Evolutionary conservation across 192 early-diverging fungal genomes (phyloP).

Genomic region (Coemansia interrupta): DNA sequence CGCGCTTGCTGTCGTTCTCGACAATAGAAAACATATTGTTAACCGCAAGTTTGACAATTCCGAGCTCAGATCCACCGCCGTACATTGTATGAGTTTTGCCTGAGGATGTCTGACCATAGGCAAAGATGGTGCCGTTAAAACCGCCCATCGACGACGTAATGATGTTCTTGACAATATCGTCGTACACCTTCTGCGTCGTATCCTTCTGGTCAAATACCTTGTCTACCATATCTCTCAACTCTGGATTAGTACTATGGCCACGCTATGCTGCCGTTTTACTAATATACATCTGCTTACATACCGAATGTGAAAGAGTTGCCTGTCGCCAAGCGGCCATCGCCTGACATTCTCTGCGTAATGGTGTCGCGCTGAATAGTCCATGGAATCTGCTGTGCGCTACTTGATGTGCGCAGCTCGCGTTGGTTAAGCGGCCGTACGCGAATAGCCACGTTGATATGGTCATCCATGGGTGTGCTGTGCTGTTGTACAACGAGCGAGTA

Average conservation of each 20-base stretch:
- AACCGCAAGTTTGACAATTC: conserved; percentile 67
- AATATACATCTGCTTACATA: conserved; percentile 9
- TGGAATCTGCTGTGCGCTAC: conserved; percentile 16
- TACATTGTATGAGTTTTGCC: conserved; percentile 87
- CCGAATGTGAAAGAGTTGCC: conserved; percentile 55
- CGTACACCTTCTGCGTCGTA: conserved; percentile 43
- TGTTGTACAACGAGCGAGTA: neutral
- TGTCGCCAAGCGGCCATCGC: conserved; percentile 25
- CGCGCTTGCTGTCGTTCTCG: conserved; percentile 54
- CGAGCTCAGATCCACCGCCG: conserved; percentile 59
- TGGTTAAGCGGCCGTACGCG: conserved; percentile 67
- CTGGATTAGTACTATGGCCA: neutral
- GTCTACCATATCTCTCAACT: conserved; percentile 20
- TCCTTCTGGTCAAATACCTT: conserved; percentile 52
- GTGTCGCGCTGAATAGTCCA: conserved; percentile 50
- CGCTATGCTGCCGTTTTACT: neutral
- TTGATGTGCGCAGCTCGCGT: conserved; percentile 56
- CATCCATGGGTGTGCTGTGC: conserved; percentile 39
- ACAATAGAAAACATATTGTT: conserved; percentile 60
- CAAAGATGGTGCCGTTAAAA: conserved; percentile 96
- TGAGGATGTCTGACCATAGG: conserved; percentile 95
- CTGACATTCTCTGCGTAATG: conserved; percentile 34
- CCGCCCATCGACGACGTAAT: conserved; percentile 78
- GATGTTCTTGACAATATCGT: conserved; percentile 55
- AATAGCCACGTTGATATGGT: conserved; percentile 68